phyloP scores from a whole-genome alignment of 805 yeast species.

The Candida lessepsii region DNA sequence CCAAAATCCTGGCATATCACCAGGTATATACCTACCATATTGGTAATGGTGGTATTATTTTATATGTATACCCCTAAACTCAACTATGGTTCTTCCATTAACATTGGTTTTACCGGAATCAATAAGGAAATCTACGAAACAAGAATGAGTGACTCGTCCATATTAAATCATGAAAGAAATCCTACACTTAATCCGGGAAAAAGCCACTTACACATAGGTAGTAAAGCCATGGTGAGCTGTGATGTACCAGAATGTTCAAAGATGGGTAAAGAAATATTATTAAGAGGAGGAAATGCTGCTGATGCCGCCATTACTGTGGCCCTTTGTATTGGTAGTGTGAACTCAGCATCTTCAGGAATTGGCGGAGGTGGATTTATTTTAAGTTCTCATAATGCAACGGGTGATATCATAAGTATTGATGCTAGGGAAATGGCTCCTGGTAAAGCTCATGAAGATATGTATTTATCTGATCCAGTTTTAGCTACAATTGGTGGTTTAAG shows the following conservation, averaged over 20 bases:
- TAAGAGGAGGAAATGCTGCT: conserved; percentile 75
- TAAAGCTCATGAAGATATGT: conserved; percentile 65
- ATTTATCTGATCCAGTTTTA: conserved; percentile 38
- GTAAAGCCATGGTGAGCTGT: conserved; percentile 62
- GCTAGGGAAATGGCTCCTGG: conserved; percentile 88
- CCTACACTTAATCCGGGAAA: conserved; percentile 46
- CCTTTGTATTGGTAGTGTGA: conserved; percentile 80
- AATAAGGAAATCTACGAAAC: neutral
- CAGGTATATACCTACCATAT: neutral
- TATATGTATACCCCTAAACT: neutral
- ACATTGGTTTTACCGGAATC: neutral
- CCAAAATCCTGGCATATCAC: neutral
- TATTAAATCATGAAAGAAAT: conserved; percentile 13
- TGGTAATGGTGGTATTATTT: neutral
- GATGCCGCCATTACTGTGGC: conserved; percentile 92
- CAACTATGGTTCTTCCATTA: neutral
- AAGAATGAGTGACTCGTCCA: conserved; percentile 4
- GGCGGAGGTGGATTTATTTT: conserved; percentile 89
- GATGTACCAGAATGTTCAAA: conserved; percentile 64
- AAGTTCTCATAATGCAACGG: conserved; percentile 25
- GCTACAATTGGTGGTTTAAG: conserved; percentile 85
- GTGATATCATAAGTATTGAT: conserved; percentile 63
- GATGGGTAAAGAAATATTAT: conserved; percentile 57
- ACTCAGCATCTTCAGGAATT: conserved; percentile 82
- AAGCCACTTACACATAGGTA: conserved; percentile 39